A percentile compares a stretch with the other conserved stretches of the same genome.
Evolutionary conservation across 202 grass and related monocot genomes (phyloP).

Genomic region (Setaria viridis): DNA sequence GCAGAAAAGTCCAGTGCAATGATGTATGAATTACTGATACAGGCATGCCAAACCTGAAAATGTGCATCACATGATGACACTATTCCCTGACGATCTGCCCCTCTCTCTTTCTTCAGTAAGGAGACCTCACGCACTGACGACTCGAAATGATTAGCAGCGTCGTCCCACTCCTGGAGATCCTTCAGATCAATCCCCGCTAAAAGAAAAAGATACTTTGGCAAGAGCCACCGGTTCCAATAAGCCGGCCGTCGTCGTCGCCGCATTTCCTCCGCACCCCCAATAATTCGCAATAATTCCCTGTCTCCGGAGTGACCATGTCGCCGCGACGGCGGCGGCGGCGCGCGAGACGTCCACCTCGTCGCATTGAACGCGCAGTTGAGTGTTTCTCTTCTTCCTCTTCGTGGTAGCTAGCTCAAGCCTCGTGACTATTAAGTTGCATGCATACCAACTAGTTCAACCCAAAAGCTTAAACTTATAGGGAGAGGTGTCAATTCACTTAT

Average conservation of each 20-base stretch:
- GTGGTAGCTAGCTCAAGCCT: neutral
- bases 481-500: no score
- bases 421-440: no score
- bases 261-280: slow-evolving; percentile 36
- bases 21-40: neutral
- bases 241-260: slow-evolving; percentile 32
- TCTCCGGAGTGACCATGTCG: slow-evolving; percentile 3
- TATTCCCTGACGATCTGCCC: neutral
- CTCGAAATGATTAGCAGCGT: neutral
- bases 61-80: neutral
- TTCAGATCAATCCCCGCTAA: neutral
- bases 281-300: slow-evolving; percentile 1
- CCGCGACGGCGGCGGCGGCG: neutral
- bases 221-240: no score
- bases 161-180: neutral
- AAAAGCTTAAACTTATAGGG: no score
- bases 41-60: neutral
- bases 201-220: neutral
- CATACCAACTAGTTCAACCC: no score
- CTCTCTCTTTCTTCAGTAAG: no score
- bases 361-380: neutral
- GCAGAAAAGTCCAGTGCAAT: neutral
- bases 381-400: neutral
- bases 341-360: neutral
- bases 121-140: neutral